phyloP scores from a whole-genome alignment of 2,329 filamentous ascomycete genomes.

The Claviceps monticola region DNA sequence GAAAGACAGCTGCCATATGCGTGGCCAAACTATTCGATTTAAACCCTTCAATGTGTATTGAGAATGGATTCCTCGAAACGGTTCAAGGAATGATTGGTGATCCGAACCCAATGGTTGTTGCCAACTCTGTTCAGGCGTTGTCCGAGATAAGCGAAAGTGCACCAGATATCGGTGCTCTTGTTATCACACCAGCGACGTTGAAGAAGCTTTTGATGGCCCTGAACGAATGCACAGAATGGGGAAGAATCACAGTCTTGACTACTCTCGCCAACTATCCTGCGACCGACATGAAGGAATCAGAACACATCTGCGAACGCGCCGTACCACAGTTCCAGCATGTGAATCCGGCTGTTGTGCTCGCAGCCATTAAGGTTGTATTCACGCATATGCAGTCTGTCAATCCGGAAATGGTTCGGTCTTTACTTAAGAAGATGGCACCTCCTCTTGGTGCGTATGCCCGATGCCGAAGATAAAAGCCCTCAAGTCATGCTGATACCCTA shows the following conservation, averaged over 20 bases:
- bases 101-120: conserved; percentile 97
- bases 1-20: conserved; percentile 94
- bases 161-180: conserved; percentile 76
- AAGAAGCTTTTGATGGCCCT: conserved; percentile 95
- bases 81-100: conserved; percentile 94
- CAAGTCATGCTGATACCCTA: neutral
- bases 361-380: conserved; percentile 97
- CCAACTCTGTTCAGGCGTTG: conserved; percentile 88
- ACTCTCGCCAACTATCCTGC: conserved; percentile 82
- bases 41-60: conserved; percentile 81
- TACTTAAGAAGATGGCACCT: conserved; percentile 97
- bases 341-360: conserved; percentile 89
- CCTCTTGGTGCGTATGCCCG: conserved; percentile 54
- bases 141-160: conserved; percentile 83
- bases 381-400: conserved; percentile 83
- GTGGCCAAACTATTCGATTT: conserved; percentile 96
- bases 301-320: conserved; percentile 95
- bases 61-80: conserved; percentile 90
- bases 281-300: conserved; percentile 82
- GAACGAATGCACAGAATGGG: conserved; percentile 98
- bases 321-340: conserved; percentile 96
- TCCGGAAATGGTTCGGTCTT: conserved; percentile 65
- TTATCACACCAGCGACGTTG: conserved; percentile 67
- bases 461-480: neutral
- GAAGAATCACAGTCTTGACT: conserved; percentile 80